Evolutionary conservation across 768 basidiomycete genomes (phyloP), one percentile per base, ranked within the genome.

Genomic region (Leccinum rimulosum): DNA sequence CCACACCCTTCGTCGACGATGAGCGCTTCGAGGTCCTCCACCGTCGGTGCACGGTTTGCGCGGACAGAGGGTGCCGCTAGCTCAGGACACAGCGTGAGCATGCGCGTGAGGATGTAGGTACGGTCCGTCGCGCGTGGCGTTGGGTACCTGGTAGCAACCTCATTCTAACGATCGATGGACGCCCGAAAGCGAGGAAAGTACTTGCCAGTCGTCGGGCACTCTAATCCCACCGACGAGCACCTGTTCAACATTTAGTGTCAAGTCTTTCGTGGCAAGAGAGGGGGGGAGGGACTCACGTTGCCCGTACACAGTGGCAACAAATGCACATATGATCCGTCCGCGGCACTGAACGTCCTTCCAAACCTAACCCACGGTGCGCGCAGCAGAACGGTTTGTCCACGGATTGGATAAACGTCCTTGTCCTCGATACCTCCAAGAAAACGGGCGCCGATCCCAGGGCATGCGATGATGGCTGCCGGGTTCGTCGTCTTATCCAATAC

Each of bases 141-240:
- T 0, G 90, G 87, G 64, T 84, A 84, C 87, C 86, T 87, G 49
- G 6, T 36, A 49, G 50, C 28, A 4, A 30, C 14, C 35, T 33
- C 4, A 31, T 43, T 38, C 19, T 56, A 33, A 35, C 22, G 17
- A 19, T 50, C n/a, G n/a, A n/a, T n/a, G n/a, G 54, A 58, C 28
- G 4, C 28, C n/a, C 3, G 14, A 2, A 15, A 10, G 43, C 17
- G 6, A 35, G 10, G 7, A 14, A 8, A 28, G 19, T n/a, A n/a
- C 55, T 62, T 62, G 81, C 89, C 89, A 91, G 66, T 91, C 88
- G 54, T 90, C 70, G 0, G 74, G 71, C 0, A 70, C 75, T 58
- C 77, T 82, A 14, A 82, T 87, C 1, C 87, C 87, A 12, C 89
- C 88, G 1, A 89, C 68, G 52, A 90, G 67, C 14, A 84, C 74